phyloP scores from a whole-genome alignment of 805 yeast species.

The Candida jianshihensis region DNA sequence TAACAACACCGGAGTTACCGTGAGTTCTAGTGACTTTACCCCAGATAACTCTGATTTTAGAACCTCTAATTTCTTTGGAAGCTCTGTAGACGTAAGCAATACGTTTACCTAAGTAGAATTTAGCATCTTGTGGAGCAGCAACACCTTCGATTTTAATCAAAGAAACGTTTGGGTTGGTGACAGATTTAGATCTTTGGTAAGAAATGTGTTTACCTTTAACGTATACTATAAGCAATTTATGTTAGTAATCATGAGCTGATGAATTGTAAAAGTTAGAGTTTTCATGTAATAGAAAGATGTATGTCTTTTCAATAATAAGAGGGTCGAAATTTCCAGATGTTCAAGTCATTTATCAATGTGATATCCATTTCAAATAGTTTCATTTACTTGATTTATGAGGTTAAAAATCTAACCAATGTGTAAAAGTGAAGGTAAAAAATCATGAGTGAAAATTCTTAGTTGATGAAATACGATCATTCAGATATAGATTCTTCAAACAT shows the following conservation, averaged over 20 bases:
- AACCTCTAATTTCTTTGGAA: slow-evolving; percentile 94
- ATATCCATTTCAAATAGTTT: too few species aligned
- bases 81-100: slow-evolving; percentile 99
- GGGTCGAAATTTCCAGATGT: too few species aligned
- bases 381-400: too few species aligned
- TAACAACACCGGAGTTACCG: slow-evolving; percentile 97
- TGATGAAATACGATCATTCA: too few species aligned
- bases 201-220: slow-evolving; percentile 99
- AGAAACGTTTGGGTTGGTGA: slow-evolving; percentile 96
- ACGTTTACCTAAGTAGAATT: slow-evolving; percentile 99
- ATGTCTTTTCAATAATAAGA: too few species aligned
- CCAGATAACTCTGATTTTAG: slow-evolving; percentile 99
- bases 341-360: too few species aligned
- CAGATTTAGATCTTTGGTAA: slow-evolving; percentile 99
- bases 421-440: too few species aligned
- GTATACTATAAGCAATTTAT: slow-evolving; percentile 62
- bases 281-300: too few species aligned
- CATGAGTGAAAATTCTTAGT: too few species aligned
- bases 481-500: too few species aligned
- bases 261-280: too few species aligned
- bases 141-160: slow-evolving; percentile 97
- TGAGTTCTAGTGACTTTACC: slow-evolving; percentile 98
- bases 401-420: too few species aligned
- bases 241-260: slow-evolving; percentile 23
- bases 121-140: slow-evolving; percentile 83